Evolutionary conservation across 2,329 filamentous ascomycete genomes (phyloP).

Genomic region (Cryoendolithus antarcticus): DNA sequence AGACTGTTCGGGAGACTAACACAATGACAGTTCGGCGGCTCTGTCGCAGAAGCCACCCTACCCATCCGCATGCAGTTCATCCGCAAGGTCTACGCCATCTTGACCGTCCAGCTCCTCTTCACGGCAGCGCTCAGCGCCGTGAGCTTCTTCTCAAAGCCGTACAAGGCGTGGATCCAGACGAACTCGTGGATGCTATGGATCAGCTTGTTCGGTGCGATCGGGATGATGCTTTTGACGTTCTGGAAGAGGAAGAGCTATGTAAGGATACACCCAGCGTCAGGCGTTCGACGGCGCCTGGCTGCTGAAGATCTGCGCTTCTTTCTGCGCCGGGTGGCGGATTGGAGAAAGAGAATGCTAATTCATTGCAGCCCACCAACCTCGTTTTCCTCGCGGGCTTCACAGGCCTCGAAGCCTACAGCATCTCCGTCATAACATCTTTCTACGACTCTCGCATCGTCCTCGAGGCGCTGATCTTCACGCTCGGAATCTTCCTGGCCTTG

Average conservation of each 20-base stretch:
- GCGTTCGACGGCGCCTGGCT: too few species aligned
- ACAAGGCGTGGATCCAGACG: constrained; percentile 76
- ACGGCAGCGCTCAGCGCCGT: constrained; percentile 70
- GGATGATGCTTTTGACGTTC: constrained; percentile 76
- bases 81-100: constrained; percentile 86
- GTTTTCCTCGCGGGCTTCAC: constrained; percentile 88
- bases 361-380: constrained; percentile 73
- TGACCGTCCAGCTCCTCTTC: constrained; percentile 84
- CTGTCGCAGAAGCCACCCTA: constrained; percentile 82
- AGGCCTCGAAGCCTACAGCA: constrained; percentile 79
- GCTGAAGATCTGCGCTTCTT: too few species aligned
- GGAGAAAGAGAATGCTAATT: background rate
- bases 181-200: constrained; percentile 76
- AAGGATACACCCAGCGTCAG: background rate
- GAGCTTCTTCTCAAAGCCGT: constrained; percentile 70
- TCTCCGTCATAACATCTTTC: constrained; percentile 85
- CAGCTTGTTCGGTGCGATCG: constrained; percentile 73
- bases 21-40: constrained; percentile 63
- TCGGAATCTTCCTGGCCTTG: constrained; percentile 51
- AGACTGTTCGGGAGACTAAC: constrained; percentile 5
- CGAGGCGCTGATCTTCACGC: constrained; percentile 76
- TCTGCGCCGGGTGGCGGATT: too few species aligned
- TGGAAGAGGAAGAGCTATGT: constrained; percentile 74
- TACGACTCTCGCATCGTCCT: constrained; percentile 75
- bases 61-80: constrained; percentile 75